Conservation (phyloP, 371 early-diverging fungal genomes). For the Smittium mucronatum region DNA sequence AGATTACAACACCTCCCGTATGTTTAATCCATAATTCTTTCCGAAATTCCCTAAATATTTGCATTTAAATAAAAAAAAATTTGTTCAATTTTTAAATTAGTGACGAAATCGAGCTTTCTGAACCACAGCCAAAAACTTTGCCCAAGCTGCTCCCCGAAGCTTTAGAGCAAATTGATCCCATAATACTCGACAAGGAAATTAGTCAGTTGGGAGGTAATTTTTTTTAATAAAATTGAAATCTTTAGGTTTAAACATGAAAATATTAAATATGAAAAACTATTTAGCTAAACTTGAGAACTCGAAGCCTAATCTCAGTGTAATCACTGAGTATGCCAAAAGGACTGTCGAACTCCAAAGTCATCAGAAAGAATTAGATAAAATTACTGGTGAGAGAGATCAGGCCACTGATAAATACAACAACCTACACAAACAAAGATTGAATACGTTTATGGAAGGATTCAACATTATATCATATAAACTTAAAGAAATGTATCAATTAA, state of each 20-base stretch:
- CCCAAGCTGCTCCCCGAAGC: conserved; percentile 19
- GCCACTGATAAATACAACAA: conserved; percentile 60
- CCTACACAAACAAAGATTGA: conserved; percentile 66
- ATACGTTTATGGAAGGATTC: conserved; percentile 96
- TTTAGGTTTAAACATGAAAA: too few relatives aligned
- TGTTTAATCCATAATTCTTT: too few relatives aligned
- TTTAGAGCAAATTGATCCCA: conserved; percentile 39
- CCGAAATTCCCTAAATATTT: too few relatives aligned
- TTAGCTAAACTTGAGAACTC: conserved; percentile 44
- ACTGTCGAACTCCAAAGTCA: conserved; percentile 58
- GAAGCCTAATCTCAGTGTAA: conserved; percentile 75
- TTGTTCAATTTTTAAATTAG: too few relatives aligned
- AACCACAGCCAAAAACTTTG: conserved; percentile 16
- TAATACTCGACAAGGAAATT: conserved; percentile 23
- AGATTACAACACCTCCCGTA: conserved; percentile 22
- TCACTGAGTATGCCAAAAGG: conserved; percentile 74
- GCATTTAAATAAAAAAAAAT: too few relatives aligned
- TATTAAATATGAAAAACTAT: too few relatives aligned
- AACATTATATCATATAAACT: conserved; percentile 83
- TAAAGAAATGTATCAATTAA: conserved; percentile 99
- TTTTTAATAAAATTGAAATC: too few relatives aligned
- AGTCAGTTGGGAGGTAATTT: conserved; percentile 16
- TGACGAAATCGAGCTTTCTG: conserved; percentile 28
- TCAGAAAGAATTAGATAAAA: conserved; percentile 57
- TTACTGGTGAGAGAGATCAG: conserved; percentile 56